These are phyloP conservation scores for Sungouiozyma intestinalis DNA, from an alignment of 805 yeast species.

Conservation along the genomic window DNA sequence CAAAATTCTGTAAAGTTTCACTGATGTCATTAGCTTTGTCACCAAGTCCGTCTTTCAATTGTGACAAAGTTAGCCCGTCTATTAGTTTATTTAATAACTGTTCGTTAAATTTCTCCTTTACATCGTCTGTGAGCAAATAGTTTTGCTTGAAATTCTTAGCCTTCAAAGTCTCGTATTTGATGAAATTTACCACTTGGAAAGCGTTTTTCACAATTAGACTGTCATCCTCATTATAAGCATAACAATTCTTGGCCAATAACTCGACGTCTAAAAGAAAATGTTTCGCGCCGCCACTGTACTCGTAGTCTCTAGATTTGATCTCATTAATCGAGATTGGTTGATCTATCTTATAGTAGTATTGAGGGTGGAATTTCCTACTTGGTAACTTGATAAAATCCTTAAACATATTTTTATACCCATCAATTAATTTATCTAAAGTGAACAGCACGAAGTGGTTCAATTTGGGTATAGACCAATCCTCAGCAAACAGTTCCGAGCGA, in stretches of 20 bases:
- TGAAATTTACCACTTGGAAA: conserved; percentile 42
- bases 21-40: conserved; percentile 20
- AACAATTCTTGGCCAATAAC: conserved; percentile 61
- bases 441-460: conserved; percentile 23
- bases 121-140: conserved; percentile 19
- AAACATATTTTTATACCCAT: conserved; percentile 21
- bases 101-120: conserved; percentile 14
- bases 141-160: conserved; percentile 27
- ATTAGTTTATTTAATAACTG: conserved; percentile 18
- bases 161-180: conserved; percentile 38
- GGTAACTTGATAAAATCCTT: conserved; percentile 64
- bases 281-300: conserved; percentile 23
- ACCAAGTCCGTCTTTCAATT: conserved; percentile 4
- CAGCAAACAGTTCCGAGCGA: conserved; percentile 22
- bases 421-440: conserved; percentile 22
- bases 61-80: neutral
- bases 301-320: conserved; percentile 36
- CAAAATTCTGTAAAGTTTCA: conserved; percentile 8
- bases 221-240: conserved; percentile 56
- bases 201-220: conserved; percentile 63
- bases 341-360: conserved; percentile 57
- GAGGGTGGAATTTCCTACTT: conserved; percentile 63
- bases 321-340: conserved; percentile 64
- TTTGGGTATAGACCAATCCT: conserved; percentile 27
- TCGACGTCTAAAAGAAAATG: conserved; percentile 50